Evolutionary conservation across 108 stramenopile genomes (phyloP), one percentile per base, ranked within the genome.

Genomic region (Nitzschia palea): DNA sequence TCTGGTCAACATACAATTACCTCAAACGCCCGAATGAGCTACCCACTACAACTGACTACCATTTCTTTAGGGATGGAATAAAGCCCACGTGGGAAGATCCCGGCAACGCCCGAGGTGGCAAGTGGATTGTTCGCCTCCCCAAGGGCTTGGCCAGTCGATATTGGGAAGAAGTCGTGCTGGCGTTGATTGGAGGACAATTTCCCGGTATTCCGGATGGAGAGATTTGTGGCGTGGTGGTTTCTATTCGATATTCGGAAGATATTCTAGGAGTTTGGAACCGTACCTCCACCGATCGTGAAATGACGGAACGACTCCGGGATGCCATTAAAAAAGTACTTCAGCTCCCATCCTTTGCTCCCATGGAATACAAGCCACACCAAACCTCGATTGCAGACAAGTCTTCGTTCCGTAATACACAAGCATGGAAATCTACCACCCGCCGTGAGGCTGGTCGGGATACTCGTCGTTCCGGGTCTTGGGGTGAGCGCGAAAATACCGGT

Each of bases 51-150:
- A 94, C 94, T 5, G 96, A 97, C 65, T 91, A 94, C 51, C 97
- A 97, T 70, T 89, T 97, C 52, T 99, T 99, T 70, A 84, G 94
- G 9, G 81, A 93, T 43, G 96, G 96, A 30, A 90, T 98, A 76
- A 95, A 95, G 62, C 98, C 98, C 18, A 95, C 95, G 0, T 99
- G 98, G 98, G 98, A 99, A 67, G 98, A 97, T 64, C 70, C 88
- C 23, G 62, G 67, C 54, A 98, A 99, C 55, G 70, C 80, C 53
- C 78, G 81, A 40, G 98, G 98, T 23, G 98, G 98, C 25, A 94
- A 96, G 67, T 95, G 95, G 93, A 95, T 97, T 55, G 76, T 99
- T 28, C 91, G 97, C 22, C 74, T 98, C 12, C 84, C 86, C 32
- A 90, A 91, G 64, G 91, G 91, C 1, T 56, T 93, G 43, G 89